Evolutionary conservation across 805 yeast genomes (phyloP).

Genomic region (Metschnikowia lachancei): DNA sequence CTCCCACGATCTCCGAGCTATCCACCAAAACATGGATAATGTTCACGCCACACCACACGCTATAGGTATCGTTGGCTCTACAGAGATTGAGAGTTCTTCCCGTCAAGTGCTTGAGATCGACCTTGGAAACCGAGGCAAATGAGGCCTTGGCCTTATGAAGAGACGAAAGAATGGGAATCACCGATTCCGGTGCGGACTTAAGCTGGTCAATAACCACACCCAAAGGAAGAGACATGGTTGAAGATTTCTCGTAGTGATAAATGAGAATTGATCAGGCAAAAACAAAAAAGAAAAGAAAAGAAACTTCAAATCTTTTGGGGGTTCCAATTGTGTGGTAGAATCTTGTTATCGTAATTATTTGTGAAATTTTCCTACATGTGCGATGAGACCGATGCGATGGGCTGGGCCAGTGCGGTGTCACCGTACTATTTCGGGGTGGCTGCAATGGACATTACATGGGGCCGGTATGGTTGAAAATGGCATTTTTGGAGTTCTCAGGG

Average conservation of each 20-base stretch:
- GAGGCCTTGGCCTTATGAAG: constrained; percentile 29
- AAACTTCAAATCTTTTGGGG: no score
- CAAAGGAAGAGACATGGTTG: constrained; percentile 25
- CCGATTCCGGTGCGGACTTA: constrained; percentile 21
- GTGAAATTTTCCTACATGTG: neutral
- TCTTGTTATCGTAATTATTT: no score
- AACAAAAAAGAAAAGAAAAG: no score
- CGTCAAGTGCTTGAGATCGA: constrained; percentile 50
- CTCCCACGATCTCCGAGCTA: constrained; percentile 29
- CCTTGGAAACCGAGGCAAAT: constrained; percentile 44
- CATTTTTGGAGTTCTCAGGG: no score
- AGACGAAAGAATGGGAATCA: constrained; percentile 33
- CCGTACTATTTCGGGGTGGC: no score
- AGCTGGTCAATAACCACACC: constrained; percentile 27
- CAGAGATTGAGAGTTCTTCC: constrained; percentile 43
- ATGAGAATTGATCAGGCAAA: no score
- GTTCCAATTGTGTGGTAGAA: no score
- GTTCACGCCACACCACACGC: constrained; percentile 60
- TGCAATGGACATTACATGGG: no score
- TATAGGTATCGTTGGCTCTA: constrained; percentile 39
- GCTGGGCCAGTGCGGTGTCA: no score
- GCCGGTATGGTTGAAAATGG: no score
- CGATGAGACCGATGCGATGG: neutral
- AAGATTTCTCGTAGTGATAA: no score
- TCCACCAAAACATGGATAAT: constrained; percentile 44